Evolutionary conservation across 768 basidiomycete genomes (phyloP).

Genomic region (Lentinula detonsa): DNA sequence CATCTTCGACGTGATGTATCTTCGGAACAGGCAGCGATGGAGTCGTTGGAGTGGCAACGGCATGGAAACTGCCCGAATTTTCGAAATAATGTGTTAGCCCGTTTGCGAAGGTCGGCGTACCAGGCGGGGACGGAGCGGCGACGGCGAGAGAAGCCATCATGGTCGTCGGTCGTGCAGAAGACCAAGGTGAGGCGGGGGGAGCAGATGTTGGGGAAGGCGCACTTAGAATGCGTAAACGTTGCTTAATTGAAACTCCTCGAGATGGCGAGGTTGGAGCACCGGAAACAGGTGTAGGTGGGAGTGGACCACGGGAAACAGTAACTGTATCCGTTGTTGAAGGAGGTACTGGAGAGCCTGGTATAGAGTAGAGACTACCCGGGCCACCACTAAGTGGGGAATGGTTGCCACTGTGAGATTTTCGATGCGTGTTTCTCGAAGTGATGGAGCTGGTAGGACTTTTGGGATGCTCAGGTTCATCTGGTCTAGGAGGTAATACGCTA

Average conservation of each 20-base stretch:
- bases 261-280: constrained; percentile 12
- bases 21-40: constrained; percentile 23
- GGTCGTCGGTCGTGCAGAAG: constrained; percentile 14
- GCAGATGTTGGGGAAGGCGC: constrained; percentile 38
- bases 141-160: background rate
- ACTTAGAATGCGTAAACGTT: constrained; percentile 64
- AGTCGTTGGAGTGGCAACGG: constrained; percentile 42
- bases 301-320: constrained; percentile 20
- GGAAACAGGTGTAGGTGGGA: constrained; percentile 32
- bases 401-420: constrained; percentile 5
- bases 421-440: background rate
- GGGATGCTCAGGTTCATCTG: constrained; percentile 39
- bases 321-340: constrained; percentile 15
- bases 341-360: constrained; percentile 41
- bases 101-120: constrained; percentile 2
- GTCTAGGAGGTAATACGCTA: constrained; percentile 55
- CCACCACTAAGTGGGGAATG: constrained; percentile 16
- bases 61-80: constrained; percentile 54
- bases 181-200: constrained; percentile 17
- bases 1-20: constrained; percentile 13
- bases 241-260: constrained; percentile 44
- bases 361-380: constrained; percentile 25
- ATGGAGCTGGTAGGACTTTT: background rate
- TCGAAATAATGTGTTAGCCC: background rate
- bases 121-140: background rate